Base-by-base conservation (phyloP, 257 asterid genomes). In the Capsicum baccatum region DNA sequence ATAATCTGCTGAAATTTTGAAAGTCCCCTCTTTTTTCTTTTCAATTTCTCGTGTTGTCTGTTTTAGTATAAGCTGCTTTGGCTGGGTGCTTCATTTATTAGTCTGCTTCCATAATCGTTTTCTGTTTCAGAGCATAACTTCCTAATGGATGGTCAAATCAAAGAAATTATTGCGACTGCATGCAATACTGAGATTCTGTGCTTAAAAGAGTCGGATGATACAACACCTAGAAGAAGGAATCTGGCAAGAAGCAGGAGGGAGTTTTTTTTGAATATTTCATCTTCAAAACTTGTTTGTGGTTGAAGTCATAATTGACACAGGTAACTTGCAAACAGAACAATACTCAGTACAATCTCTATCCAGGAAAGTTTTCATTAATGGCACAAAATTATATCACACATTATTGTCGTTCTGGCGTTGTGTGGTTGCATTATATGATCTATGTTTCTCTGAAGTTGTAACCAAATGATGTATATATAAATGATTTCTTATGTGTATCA, bases 101-200 rank as follows among this genome's bases (percentile, higher is more conserved):
- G n/a, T 19, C 80, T 50, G 80, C 60, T 74, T 50, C 80, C 17
- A 4, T 12, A 44, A 74, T 74, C 60, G 19, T 74, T 74, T 74
- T 21, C 60, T 19, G 19, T 74, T 76, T 26, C n/a, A 48, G 39
- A 10, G 80, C 19, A 55, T 44, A 11, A 74, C 70, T 52, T 58
- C 67, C 60, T 55, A 84, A 56, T 83, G 66, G 16, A 73, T 56
- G 74, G 62, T 42, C 80, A 68, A 81, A 63, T 83, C 55, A 35
- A 81, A 87, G 69, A 14, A 57, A 69, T 64, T 74, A 39, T 84
- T 84, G 83, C 86, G 80, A 15, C 55, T 42, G 69, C 82, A 55
- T 90, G 95, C 97, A 94, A 98, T 84, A 89, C 93, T 80, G 97
- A 93, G 94, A 87, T 94, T 87, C 86, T 96, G 83, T 94, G 88